Evolutionary conservation across 2,329 filamentous ascomycete genomes (phyloP).

Genomic region (Neonectria punicea): DNA sequence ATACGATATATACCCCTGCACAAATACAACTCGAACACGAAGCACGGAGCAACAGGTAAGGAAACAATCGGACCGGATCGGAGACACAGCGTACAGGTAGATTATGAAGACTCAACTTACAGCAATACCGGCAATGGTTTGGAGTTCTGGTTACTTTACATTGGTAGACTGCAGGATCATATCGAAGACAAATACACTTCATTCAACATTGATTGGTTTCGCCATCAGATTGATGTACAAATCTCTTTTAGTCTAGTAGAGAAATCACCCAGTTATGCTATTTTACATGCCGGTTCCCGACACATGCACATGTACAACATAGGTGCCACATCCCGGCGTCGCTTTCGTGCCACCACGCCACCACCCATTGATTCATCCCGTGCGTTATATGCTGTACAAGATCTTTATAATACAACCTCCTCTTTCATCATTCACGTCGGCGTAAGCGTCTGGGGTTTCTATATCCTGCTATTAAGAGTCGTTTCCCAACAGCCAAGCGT

Average conservation of each 20-base stretch:
- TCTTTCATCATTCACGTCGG: constrained; percentile 9
- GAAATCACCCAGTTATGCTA: constrained; percentile 19
- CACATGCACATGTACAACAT: neutral
- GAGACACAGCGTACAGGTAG: constrained; percentile 18
- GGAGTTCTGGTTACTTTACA: constrained; percentile 16
- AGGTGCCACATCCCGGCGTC: neutral
- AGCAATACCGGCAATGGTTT: neutral
- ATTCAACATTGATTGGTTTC: neutral
- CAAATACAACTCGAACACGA: constrained; percentile 2
- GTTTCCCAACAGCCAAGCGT: neutral
- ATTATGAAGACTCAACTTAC: constrained; percentile 10
- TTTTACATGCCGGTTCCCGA: neutral
- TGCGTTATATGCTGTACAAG: constrained; percentile 35
- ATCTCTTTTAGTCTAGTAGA: constrained; percentile 35
- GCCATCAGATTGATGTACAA: constrained; percentile 16
- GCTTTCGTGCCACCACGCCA: constrained; percentile 3
- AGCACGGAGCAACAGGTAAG: constrained; percentile 5
- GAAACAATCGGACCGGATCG: neutral
- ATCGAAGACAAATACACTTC: neutral
- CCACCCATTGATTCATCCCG: constrained; percentile 13
- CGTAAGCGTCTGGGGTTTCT: constrained; percentile 11
- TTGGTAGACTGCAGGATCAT: neutral
- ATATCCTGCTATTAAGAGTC: constrained; percentile 19
- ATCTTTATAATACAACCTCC: constrained; percentile 40
- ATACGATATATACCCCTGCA: constrained; percentile 11